These are phyloP conservation scores for Ustulina deusta DNA, from an alignment of 2,329 filamentous ascomycete species.

Conservation along the genomic window DNA sequence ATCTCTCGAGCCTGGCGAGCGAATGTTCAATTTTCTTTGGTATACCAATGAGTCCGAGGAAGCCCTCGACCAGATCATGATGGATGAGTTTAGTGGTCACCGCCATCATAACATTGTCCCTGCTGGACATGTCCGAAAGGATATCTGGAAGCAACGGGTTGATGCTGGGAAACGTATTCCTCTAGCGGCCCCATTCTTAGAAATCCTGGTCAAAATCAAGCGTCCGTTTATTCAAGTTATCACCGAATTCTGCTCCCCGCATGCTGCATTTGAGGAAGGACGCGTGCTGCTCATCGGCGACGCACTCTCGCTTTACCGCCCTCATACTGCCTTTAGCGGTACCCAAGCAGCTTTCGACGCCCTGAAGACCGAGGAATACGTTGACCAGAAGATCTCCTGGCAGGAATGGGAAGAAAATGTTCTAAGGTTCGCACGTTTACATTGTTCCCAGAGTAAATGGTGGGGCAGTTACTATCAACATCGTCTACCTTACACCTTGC, in stretches of 20 bases:
- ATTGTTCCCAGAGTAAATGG: background rate
- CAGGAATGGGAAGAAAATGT: constrained; percentile 1
- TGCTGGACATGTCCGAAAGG: constrained; percentile 6
- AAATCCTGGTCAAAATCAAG: constrained; percentile 38
- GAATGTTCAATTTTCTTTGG: constrained; percentile 37
- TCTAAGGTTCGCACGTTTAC: background rate
- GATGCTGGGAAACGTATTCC: background rate
- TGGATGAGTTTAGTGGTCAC: constrained; percentile 12
- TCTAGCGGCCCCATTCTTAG: constrained; percentile 15
- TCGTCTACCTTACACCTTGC: background rate
- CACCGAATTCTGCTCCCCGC: constrained; percentile 38
- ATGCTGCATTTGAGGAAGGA: constrained; percentile 35
- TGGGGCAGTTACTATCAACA: background rate
- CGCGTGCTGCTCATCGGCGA: constrained; percentile 40
- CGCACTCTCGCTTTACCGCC: constrained; percentile 15
- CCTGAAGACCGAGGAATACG: background rate
- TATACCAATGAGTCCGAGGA: constrained; percentile 33
- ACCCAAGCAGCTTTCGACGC: constrained; percentile 2
- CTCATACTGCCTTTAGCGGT: constrained; percentile 3
- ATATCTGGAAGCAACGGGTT: constrained; percentile 16
- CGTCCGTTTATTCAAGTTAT: constrained; percentile 42
- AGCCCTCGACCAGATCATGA: constrained; percentile 28
- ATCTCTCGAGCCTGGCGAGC: constrained; percentile 26
- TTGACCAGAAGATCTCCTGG: background rate
- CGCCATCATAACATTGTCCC: constrained; percentile 32